Conservation (phyloP, 495 filamentous ascomycete species). For the Daldinia grandis region DNA sequence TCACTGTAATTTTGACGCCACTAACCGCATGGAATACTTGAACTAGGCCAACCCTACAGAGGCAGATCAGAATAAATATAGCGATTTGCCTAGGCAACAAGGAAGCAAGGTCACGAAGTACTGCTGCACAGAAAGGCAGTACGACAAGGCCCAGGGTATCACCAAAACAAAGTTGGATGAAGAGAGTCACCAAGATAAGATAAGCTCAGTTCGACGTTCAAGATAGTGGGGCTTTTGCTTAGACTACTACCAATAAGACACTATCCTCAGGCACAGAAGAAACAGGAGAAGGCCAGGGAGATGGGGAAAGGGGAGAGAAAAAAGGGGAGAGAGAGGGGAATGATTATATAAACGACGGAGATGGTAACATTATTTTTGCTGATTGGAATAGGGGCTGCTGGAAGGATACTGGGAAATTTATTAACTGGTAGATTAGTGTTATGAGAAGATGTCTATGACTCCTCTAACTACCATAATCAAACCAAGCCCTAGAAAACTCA, state of each 20-base stretch:
- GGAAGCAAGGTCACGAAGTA: neutral
- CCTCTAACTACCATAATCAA: neutral
- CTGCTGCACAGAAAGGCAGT: neutral
- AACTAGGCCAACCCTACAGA: neutral
- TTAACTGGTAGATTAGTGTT: neutral
- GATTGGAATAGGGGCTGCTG: neutral
- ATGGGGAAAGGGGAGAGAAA: neutral
- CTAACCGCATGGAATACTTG: neutral
- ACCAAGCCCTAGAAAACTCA: neutral
- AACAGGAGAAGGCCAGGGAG: neutral
- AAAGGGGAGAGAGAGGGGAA: neutral
- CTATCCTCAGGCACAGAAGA: neutral
- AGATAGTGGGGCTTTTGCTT: neutral
- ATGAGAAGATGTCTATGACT: neutral
- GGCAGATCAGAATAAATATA: neutral
- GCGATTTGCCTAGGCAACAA: neutral
- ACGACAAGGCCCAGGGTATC: neutral
- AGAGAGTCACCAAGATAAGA: neutral
- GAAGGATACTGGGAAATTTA: neutral
- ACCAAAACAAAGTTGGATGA: neutral
- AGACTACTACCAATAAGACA: neutral
- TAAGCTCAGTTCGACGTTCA: too few species aligned
- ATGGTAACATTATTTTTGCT: neutral
- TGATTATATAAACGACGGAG: neutral
- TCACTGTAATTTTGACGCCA: neutral